phyloP scores from a whole-genome alignment of 2,329 filamentous ascomycete genomes.

The Colletotrichum horii region DNA sequence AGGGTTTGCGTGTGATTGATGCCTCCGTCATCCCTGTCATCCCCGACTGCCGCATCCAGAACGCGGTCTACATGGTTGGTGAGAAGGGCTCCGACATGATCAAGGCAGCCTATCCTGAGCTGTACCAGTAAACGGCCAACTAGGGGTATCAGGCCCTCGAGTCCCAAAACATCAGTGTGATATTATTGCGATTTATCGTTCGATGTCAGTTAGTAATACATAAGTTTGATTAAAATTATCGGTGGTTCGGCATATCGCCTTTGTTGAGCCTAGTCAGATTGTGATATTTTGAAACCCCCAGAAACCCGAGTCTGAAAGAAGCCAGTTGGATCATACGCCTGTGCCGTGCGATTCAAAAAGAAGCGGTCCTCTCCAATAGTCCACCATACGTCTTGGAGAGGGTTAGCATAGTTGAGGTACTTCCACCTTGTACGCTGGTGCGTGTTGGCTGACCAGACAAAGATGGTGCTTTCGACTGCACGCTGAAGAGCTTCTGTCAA shows the following conservation, averaged over 20 bases:
- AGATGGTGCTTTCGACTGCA: not conserved
- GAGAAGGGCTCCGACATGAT: slow-evolving; percentile 48
- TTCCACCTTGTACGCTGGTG: slow-evolving; percentile 25
- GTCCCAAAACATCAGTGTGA: accelerated
- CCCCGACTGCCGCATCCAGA: slow-evolving; percentile 63
- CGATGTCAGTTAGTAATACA: not conserved
- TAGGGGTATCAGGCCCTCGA: not conserved
- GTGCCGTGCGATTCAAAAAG: not conserved
- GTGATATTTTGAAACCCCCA: slow-evolving; percentile 24
- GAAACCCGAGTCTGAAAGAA: slow-evolving; percentile 39
- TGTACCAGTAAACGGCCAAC: slow-evolving; percentile 31
- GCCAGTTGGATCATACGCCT: slow-evolving; percentile 35
- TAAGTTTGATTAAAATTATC: accelerated
- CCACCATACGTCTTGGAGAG: slow-evolving; percentile 32
- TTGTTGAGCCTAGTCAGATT: not conserved
- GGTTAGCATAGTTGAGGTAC: slow-evolving; percentile 41
- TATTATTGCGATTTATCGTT: accelerated
- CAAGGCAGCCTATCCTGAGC: slow-evolving; percentile 15
- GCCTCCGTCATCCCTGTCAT: slow-evolving; percentile 62
- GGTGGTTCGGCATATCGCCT: not conserved
- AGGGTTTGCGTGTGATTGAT: slow-evolving; percentile 59
- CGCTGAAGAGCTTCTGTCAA: slow-evolving; percentile 33
- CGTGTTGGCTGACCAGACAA: slow-evolving; percentile 21
- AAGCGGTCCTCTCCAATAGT: slow-evolving; percentile 30
- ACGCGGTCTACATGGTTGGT: slow-evolving; percentile 64